phyloP scores from a whole-genome alignment of 2,329 filamentous ascomycete genomes.

The Ophiostoma australiae region DNA sequence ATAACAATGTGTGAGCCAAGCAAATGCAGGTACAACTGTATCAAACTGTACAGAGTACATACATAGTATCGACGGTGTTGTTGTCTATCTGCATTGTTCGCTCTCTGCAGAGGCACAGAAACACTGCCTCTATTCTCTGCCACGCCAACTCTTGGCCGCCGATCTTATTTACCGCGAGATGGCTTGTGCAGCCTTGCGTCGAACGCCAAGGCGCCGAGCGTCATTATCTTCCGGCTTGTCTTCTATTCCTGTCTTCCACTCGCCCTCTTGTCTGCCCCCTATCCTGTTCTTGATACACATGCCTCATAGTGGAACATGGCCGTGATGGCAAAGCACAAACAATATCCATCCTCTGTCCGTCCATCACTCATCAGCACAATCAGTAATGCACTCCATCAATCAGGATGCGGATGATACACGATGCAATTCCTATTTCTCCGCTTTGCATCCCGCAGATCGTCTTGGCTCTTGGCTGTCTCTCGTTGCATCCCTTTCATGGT shows the following conservation, averaged over 20 bases:
- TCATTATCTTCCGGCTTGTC: not conserved
- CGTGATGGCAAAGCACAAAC: not conserved
- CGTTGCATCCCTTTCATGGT: not conserved
- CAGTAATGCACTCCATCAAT: not conserved
- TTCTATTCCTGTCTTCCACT: not conserved
- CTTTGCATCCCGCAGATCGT: slow-evolving; percentile 3
- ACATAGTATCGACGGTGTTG: no score
- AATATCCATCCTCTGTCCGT: not conserved
- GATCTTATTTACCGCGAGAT: not conserved
- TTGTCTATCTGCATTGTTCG: no score
- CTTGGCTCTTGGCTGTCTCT: slow-evolving; percentile 13
- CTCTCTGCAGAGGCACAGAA: not conserved
- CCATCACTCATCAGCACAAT: not conserved
- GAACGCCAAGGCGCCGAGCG: not conserved
- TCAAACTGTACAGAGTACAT: not conserved
- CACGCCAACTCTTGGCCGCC: slow-evolving; percentile 4
- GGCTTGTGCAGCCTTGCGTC: slow-evolving; percentile 3
- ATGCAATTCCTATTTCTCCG: not conserved
- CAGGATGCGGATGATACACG: not conserved
- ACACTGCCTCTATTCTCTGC: not conserved
- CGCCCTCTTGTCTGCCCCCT: not conserved
- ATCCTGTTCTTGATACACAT: not conserved
- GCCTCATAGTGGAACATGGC: not conserved
- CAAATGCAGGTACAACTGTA: not conserved
- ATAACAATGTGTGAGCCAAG: not conserved